Evolutionary conservation across 1,284 basidiomycete genomes (phyloP), one percentile per base, ranked within the genome.

Genomic region (Microstroma glucosiphilum): DNA sequence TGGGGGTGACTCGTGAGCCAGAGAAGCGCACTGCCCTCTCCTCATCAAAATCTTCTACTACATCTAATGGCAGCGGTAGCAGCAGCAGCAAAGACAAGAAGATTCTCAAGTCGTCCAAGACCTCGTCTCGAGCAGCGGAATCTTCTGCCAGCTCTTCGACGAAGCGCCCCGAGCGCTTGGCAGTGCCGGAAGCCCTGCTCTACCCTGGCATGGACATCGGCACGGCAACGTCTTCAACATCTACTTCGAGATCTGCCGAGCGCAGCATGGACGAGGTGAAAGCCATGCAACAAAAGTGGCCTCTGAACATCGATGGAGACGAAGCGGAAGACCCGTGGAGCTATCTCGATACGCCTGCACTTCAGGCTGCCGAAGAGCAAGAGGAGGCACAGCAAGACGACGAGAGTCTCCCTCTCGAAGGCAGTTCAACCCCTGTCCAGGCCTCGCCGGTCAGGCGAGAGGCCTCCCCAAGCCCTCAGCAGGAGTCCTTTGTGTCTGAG

Each of bases 211-310:
- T 63, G 19, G 67, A 68, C 37, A 59, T 68, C 30, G 12, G 30
- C n/a, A 25, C 37, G 1, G 59, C 54, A 19, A 40, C 64, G 46
- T 51, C 30, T 37, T 37, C 30, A 37, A 37, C 30, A 9, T 37
- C 30, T 4, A 37, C 30, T 37, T 37, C 59, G 63, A 37, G 56
- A 56, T 62, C 63, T 3, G 59, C 42, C 58, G 75, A 77, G 53
- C 23, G 63, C 48, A 68, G 69, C 25, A 59, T 76, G 13, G 76
- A 78, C 23, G 70, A 78, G 58, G 61, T 77, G 15, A 60, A 63
- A n/a, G 71, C 65, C 1, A 49, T 59, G 17, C 60, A 59, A 15
- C 56, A 60, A 11, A 65, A 63, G 25, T 62, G 37, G 13, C 21
- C 25, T 37, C 30, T 67, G 26, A 53, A 60, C 13, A 19, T 57